Percentiles rank a stretch among this genome's conserved stretches.
Evolutionary conservation across 495 filamentous ascomycete species (phyloP).

Genomic region (Penicillium daleae): DNA sequence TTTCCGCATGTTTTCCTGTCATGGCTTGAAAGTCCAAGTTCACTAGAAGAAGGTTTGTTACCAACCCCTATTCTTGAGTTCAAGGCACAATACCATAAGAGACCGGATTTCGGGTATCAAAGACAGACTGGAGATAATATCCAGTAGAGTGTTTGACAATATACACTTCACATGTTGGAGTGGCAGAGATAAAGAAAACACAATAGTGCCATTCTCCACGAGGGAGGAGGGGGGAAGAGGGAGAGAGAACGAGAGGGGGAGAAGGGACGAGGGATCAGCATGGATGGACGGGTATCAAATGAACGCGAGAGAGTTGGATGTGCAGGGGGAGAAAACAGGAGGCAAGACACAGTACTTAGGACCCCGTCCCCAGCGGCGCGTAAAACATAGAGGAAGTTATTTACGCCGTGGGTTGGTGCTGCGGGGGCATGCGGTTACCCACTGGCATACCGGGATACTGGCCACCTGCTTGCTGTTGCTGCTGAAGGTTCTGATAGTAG

Average conservation of each 20-base stretch:
- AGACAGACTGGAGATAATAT: conserved; percentile 9
- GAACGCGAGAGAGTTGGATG: conserved; percentile 41
- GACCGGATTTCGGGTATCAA: conserved; percentile 12
- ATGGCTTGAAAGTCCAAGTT: conserved; percentile 8
- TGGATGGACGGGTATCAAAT: conserved; percentile 50
- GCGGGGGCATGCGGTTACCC: conserved; percentile 56
- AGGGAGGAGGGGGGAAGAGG: not conserved
- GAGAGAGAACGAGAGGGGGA: conserved; percentile 8
- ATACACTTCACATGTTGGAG: conserved; percentile 31
- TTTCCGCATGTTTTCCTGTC: conserved; percentile 19
- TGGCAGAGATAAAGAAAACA: conserved; percentile 4
- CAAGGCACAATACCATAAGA: conserved; percentile 17
- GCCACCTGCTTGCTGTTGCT: conserved; percentile 58
- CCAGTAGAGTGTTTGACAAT: conserved; percentile 27
- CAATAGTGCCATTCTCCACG: conserved; percentile 9
- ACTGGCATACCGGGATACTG: conserved; percentile 62
- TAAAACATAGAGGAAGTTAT: conserved; percentile 28
- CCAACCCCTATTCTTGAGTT: not conserved
- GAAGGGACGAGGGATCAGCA: conserved; percentile 35
- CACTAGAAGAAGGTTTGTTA: not conserved
- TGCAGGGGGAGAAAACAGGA: conserved; percentile 30
- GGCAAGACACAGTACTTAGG: conserved; percentile 48
- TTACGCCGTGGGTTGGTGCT: conserved; percentile 57
- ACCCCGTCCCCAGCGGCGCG: conserved; percentile 39
- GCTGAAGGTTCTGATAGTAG: conserved; percentile 61